phyloP scores from a whole-genome alignment of 139 green algal species.

The Chlorella sp. region DNA sequence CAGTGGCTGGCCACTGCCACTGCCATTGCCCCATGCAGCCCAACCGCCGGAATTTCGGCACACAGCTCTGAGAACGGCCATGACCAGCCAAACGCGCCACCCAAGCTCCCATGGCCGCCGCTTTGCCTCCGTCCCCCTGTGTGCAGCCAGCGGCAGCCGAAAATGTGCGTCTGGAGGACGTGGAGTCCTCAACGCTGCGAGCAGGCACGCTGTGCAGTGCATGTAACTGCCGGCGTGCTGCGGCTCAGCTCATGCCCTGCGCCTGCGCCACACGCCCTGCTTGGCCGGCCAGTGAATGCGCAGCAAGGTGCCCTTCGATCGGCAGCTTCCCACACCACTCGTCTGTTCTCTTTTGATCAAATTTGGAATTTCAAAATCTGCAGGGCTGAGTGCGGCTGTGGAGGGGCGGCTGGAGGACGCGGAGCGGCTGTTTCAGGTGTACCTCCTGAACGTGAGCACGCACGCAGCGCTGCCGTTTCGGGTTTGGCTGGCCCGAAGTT shows the following conservation, averaged over 20 bases:
- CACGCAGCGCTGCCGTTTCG: not conserved
- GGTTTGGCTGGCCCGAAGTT: not conserved
- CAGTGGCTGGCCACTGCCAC: too few relatives aligned
- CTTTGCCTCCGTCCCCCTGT: not conserved
- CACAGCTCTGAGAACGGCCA: too few relatives aligned
- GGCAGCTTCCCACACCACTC: too few relatives aligned
- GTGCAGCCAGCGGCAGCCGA: not conserved
- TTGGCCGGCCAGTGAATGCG: too few relatives aligned
- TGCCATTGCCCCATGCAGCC: too few relatives aligned
- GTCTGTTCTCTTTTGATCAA: too few relatives aligned
- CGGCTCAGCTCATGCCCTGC: not conserved
- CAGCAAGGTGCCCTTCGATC: too few relatives aligned
- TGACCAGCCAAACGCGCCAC: too few relatives aligned
- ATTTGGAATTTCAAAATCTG: too few relatives aligned
- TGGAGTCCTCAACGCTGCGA: conserved; percentile 29
- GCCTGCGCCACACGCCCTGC: not conserved
- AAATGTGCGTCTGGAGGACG: conserved; percentile 46
- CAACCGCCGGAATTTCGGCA: too few relatives aligned
- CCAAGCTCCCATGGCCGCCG: too few relatives aligned
- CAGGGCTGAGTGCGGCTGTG: conserved; percentile 27
- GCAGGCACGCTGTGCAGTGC: not conserved
- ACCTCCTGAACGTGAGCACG: conserved; percentile 33
- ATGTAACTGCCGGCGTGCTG: not conserved
- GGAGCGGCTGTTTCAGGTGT: conserved; percentile 44
- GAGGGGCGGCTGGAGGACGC: conserved; percentile 31